These are phyloP conservation scores for Gomphus bonarii DNA, from an alignment of 1,284 basidiomycete genomes.

Conservation along the genomic window DNA sequence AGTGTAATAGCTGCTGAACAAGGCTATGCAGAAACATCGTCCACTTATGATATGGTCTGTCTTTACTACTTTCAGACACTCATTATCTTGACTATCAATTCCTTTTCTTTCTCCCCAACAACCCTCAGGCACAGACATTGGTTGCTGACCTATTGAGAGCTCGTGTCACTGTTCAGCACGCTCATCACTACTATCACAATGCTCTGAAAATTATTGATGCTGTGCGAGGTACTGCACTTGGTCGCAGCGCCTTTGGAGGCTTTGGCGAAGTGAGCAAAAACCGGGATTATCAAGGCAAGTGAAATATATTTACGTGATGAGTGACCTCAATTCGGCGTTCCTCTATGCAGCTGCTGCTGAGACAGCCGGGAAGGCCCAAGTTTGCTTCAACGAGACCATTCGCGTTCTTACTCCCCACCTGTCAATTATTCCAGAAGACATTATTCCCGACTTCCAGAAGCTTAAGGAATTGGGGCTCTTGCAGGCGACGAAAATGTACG, in stretches of 20 bases:
- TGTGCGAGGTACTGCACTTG: constrained; percentile 1
- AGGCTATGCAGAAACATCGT: background rate
- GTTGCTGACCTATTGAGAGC: constrained; percentile 8
- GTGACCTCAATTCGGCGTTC: background rate
- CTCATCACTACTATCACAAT: constrained; percentile 11
- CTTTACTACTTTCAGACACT: background rate
- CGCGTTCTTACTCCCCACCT: constrained; percentile 5
- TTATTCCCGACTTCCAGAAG: constrained; percentile 8
- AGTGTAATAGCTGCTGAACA: background rate
- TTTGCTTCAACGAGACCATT: constrained; percentile 13
- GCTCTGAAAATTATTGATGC: constrained; percentile 8
- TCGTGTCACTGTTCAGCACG: constrained; percentile 11
- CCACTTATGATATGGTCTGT: background rate
- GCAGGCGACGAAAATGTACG: constrained; percentile 12
- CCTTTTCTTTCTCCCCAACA: background rate
- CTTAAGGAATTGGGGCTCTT: constrained; percentile 9
- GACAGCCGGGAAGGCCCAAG: constrained; percentile 9
- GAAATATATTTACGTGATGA: background rate
- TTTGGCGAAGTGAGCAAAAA: constrained; percentile 10
- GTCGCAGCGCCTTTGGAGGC: constrained; percentile 5
- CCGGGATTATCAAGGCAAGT: constrained; percentile 12
- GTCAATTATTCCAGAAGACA: constrained; percentile 2
- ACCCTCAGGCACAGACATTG: background rate
- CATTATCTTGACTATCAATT: background rate
- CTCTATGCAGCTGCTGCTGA: background rate